Evolutionary conservation across 495 filamentous ascomycete species (phyloP), one percentile per base, ranked within the genome.

Genomic region (Bathelium albidoporum): DNA sequence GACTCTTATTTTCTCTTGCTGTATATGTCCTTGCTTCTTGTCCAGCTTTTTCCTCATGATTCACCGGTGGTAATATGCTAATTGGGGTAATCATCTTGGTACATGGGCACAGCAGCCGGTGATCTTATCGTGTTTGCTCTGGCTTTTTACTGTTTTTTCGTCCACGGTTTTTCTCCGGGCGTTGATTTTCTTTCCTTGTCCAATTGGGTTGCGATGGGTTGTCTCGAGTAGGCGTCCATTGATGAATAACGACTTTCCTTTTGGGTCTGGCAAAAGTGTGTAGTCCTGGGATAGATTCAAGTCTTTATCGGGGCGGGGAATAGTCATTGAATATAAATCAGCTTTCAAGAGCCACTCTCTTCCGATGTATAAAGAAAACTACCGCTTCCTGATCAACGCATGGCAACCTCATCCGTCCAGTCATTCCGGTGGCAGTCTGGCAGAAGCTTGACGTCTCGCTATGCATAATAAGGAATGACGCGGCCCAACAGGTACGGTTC

Each of bases 301-400:
- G 5, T 20, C 43, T 20, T 55, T 55, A 7, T 55, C 5, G 9
- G 49, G 20, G 34, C 5, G 18, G 9, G 49, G 49, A 24, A 29
- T 55, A 55, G 24, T 28, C 49, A 29, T 55, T 55, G 49, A 55
- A 55, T 55, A 55, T 55, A 55, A 55, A 55, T 26, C 22, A 26
- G 49, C 29, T 55, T 55, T 9, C 26, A 55, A 26, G 24, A 55
- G 49, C 49, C 49, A 55, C 49, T 26, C 49, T 55, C 18, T n/a
- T 49, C 49, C 49, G 49, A 29, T 29, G 22, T 49, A 55, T 29
- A 55, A 29, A 28, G 49, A 9, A 55, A 28, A 26, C 16, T 29
- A n/a, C 24, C n/a, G 22, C 20, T 20, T 55, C 16, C 22, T 20
- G 44, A 49, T 12, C 44, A 18, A 5, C 49, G 20, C 24, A 29